phyloP scores from a whole-genome alignment of 805 yeast genomes.

The Cyberlindnera galapagoensis region DNA sequence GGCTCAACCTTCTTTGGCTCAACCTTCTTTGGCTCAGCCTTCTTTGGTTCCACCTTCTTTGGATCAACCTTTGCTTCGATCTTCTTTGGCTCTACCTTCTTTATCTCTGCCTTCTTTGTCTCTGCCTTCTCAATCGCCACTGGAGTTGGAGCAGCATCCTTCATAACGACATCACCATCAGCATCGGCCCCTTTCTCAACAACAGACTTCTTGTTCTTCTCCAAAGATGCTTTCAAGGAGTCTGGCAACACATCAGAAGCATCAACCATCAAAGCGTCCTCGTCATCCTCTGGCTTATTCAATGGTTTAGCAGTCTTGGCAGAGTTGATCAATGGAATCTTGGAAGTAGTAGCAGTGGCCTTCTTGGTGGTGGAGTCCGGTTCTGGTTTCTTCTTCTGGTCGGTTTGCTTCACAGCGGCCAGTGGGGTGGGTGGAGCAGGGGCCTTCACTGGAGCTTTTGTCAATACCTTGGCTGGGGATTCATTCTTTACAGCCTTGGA shows the following conservation, averaged over 20 bases:
- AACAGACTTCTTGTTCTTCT: background rate
- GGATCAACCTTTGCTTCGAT: background rate
- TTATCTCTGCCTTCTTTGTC: constrained; percentile 2
- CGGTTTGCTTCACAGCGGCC: too few relatives aligned
- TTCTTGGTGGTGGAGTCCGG: too few relatives aligned
- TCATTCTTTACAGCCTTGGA: background rate
- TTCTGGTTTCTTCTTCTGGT: too few relatives aligned
- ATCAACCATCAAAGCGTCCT: too few relatives aligned
- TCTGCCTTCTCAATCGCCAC: constrained; percentile 3
- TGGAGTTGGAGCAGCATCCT: constrained; percentile 1
- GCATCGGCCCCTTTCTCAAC: too few relatives aligned
- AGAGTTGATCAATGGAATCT: too few relatives aligned
- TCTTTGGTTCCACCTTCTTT: background rate
- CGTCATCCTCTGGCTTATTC: too few relatives aligned
- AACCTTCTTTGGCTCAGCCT: constrained; percentile 1
- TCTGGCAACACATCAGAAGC: too few relatives aligned
- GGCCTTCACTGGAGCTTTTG: background rate
- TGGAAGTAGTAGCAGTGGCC: too few relatives aligned
- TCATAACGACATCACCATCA: constrained; percentile 5
- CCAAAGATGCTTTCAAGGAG: too few relatives aligned
- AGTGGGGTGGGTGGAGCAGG: too few relatives aligned
- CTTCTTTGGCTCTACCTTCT: constrained; percentile 1
- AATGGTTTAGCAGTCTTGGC: background rate
- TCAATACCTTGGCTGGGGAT: background rate
- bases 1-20: too few relatives aligned